Evolutionary conservation across 2,329 filamentous ascomycete genomes (phyloP).

Genomic region (Penicillium sp.): DNA sequence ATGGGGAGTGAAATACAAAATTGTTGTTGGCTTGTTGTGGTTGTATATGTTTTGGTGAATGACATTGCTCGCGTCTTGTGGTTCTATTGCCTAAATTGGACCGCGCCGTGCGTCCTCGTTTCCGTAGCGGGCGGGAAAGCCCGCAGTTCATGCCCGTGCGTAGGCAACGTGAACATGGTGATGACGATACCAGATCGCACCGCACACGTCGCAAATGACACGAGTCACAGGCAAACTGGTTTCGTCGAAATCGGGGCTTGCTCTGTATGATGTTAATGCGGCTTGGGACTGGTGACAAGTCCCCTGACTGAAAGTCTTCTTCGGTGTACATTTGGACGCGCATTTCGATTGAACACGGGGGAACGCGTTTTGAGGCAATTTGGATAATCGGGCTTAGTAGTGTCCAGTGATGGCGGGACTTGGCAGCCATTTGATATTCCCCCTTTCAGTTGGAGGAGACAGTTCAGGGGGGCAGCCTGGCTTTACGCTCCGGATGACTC

Average conservation of each 20-base stretch:
- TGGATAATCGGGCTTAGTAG: background rate
- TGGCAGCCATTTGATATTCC: background rate
- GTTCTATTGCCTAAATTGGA: constrained; percentile 58
- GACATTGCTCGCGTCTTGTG: background rate
- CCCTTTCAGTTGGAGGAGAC: background rate
- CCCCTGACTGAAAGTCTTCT: constrained; percentile 35
- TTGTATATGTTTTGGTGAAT: background rate
- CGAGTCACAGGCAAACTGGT: constrained; percentile 75
- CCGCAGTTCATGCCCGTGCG: constrained; percentile 71
- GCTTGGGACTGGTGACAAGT: constrained; percentile 19
- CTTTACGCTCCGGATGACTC: background rate
- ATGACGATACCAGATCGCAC: constrained; percentile 79
- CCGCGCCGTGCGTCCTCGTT: constrained; percentile 76
- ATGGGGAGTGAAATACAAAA: background rate
- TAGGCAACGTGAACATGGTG: constrained; percentile 84
- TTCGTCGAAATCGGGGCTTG: constrained; percentile 40
- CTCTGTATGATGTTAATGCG: constrained; percentile 23
- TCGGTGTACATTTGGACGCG: constrained; percentile 11
- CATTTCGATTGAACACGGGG: background rate
- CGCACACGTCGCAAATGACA: constrained; percentile 93
- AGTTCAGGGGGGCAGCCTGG: background rate
- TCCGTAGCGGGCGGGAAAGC: constrained; percentile 89
- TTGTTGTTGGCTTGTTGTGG: background rate
- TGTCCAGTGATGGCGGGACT: background rate
- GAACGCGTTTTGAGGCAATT: background rate